A percentile compares a stretch with the other conserved stretches of the same genome.
phyloP scores from a whole-genome alignment of 1,284 basidiomycete species.

The Ustilago crameri region DNA sequence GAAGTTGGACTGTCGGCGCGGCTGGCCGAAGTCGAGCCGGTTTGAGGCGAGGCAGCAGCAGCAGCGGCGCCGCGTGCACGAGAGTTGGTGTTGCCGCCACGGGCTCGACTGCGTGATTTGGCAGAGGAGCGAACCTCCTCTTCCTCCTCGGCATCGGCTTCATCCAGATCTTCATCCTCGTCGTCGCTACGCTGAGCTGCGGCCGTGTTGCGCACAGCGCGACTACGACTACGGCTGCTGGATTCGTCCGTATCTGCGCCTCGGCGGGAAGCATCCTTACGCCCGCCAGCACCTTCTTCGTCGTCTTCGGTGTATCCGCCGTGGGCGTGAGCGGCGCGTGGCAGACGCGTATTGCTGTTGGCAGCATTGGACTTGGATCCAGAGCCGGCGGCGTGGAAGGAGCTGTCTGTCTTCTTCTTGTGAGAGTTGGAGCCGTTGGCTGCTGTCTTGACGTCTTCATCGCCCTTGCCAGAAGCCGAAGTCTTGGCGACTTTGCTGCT shows the following conservation, averaged over 20 bases:
- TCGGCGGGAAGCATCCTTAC: conserved; percentile 28
- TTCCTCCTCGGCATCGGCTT: conserved; percentile 33
- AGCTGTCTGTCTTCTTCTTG: conserved; percentile 38
- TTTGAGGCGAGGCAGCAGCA: conserved; percentile 32
- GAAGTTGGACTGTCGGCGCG: conserved; percentile 30
- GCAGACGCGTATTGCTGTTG: conserved; percentile 43
- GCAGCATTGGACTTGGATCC: conserved; percentile 21
- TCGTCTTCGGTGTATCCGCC: conserved; percentile 43
- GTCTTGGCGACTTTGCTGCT: conserved; percentile 40
- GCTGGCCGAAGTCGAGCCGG: conserved; percentile 29
- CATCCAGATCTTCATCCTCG: conserved; percentile 44
- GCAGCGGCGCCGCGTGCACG: conserved; percentile 27
- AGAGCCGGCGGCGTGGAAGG: conserved; percentile 10
- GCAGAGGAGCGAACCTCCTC: conserved; percentile 10
- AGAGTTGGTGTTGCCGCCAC: conserved; percentile 17
- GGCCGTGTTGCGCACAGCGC: conserved; percentile 27
- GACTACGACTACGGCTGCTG: conserved; percentile 26
- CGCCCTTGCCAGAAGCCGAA: conserved; percentile 24
- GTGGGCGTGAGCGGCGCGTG: conserved; percentile 44
- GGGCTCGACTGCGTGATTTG: conserved; percentile 20
- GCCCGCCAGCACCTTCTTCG: conserved; percentile 31
- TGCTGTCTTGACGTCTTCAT: conserved; percentile 49
- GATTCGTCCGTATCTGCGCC: conserved; percentile 22
- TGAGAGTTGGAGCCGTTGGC: conserved; percentile 35
- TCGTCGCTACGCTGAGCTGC: conserved; percentile 41